Percentiles rank a stretch among this genome's conserved stretches.
Conservation (phyloP, 2,329 filamentous ascomycete genomes). For the Capronia coronata region DNA sequence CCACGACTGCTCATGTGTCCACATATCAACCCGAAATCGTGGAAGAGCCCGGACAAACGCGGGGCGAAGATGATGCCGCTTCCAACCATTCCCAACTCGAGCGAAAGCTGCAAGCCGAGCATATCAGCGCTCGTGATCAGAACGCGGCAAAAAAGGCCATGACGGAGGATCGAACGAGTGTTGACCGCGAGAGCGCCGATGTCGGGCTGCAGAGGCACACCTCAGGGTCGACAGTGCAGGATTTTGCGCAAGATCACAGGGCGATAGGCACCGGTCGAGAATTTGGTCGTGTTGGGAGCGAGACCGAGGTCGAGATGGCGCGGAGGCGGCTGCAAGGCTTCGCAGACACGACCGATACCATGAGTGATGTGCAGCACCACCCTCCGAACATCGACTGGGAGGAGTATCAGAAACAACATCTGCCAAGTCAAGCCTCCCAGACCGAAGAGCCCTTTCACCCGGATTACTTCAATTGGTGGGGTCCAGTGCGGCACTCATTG, state of each 20-base stretch:
- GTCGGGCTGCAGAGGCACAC: background rate
- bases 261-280: background rate
- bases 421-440: background rate
- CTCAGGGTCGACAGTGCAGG: background rate
- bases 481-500: slow-evolving; percentile 27
- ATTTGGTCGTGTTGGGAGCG: background rate
- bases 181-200: background rate
- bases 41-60: background rate
- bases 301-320: slow-evolving; percentile 8
- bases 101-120: slow-evolving; percentile 4
- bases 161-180: too few relatives aligned
- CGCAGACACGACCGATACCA: slow-evolving; percentile 11
- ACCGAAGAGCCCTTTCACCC: slow-evolving; percentile 12
- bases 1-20: slow-evolving; percentile 8
- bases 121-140: slow-evolving; percentile 16
- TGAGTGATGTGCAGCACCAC: slow-evolving; percentile 2
- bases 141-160: background rate
- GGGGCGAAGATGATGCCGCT: background rate
- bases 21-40: slow-evolving; percentile 6
- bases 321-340: slow-evolving; percentile 10
- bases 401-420: slow-evolving; percentile 6
- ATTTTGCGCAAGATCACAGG: background rate
- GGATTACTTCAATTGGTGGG: slow-evolving; percentile 31
- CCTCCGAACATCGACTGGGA: slow-evolving; percentile 16
- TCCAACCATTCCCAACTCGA: background rate